Conservation (phyloP, 495 filamentous ascomycete species). For the Podospora australis region DNA sequence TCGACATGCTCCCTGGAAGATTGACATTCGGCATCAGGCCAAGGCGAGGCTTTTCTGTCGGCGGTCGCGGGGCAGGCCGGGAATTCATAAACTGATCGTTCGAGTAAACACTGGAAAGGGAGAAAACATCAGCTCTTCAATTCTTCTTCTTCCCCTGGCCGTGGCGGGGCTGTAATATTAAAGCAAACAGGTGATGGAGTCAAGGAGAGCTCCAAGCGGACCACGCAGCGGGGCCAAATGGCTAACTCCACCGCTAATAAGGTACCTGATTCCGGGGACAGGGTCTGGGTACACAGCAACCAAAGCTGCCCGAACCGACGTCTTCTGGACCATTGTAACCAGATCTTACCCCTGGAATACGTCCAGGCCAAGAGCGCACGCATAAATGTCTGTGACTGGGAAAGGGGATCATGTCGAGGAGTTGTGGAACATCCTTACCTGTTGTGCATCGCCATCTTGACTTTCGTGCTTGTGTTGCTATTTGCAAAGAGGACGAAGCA, state of each 20-base stretch:
- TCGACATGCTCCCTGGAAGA: conserved; percentile 72
- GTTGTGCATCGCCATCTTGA: conserved; percentile 15
- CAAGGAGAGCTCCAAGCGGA: background rate
- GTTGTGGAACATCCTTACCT: conserved; percentile 6
- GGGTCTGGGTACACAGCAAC: no score
- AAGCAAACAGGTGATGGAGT: background rate
- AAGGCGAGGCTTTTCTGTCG: conserved; percentile 74
- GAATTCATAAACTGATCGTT: conserved; percentile 89
- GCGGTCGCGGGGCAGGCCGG: conserved; percentile 86
- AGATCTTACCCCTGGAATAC: no score
- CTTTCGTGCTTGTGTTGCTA: background rate
- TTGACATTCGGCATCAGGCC: conserved; percentile 65
- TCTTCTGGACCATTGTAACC: no score
- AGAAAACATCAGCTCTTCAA: conserved; percentile 18
- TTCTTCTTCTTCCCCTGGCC: conserved; percentile 1
- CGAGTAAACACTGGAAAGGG: conserved; percentile 49
- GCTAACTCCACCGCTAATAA: conserved; percentile 1
- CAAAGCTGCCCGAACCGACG: no score
- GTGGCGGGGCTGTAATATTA: conserved; percentile 7
- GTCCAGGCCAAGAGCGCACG: no score
- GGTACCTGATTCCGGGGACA: conserved; percentile 2
- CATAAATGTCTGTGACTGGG: background rate
- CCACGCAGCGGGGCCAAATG: background rate
- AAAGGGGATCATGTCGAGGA: background rate
- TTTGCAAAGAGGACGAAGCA: background rate